A percentile compares a stretch with the other conserved stretches of the same genome.
Evolutionary conservation across 441 rosid species (phyloP).

Genomic region (Arabidopsis lyrata): DNA sequence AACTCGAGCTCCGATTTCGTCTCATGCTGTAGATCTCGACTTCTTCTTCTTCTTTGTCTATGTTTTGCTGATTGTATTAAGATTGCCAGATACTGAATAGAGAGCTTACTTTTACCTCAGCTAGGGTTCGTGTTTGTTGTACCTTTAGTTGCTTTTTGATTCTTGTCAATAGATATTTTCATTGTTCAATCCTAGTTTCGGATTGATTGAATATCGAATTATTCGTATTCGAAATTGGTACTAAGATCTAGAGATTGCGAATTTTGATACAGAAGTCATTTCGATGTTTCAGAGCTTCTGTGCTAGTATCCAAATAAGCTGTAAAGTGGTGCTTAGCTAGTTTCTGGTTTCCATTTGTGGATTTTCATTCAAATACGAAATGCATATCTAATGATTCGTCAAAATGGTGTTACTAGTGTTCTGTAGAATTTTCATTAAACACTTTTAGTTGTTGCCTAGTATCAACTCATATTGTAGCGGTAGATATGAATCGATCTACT

Average conservation of each 20-base stretch:
- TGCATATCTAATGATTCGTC: constrained; percentile 28
- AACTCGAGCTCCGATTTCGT: constrained; percentile 36
- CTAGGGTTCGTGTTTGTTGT: constrained; percentile 53
- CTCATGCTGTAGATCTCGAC: constrained; percentile 28
- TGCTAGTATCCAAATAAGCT: constrained; percentile 8
- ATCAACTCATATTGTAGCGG: constrained; percentile 13
- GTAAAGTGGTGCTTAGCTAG: not conserved
- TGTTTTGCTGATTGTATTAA: constrained; percentile 16
- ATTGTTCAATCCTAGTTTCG: constrained; percentile 25
- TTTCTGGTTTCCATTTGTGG: constrained; percentile 25
- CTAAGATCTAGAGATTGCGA: constrained; percentile 3
- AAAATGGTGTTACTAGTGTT: constrained; percentile 5
- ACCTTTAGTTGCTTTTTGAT: constrained; percentile 14
- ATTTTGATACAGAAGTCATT: constrained; percentile 10
- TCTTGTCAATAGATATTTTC: not conserved
- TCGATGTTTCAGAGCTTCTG: not conserved
- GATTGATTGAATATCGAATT: constrained; percentile 22
- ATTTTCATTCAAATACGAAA: constrained; percentile 29
- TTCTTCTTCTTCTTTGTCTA: not conserved
- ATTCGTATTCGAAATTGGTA: constrained; percentile 6
- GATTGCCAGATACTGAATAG: not conserved
- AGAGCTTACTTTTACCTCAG: constrained; percentile 34
- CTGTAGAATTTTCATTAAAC: not conserved
- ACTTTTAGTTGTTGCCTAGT: constrained; percentile 19
- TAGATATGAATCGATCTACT: constrained; percentile 2